These are phyloP conservation scores for Pascua guehoae DNA, from an alignment of 1,284 basidiomycete species.

Conservation along the genomic window DNA sequence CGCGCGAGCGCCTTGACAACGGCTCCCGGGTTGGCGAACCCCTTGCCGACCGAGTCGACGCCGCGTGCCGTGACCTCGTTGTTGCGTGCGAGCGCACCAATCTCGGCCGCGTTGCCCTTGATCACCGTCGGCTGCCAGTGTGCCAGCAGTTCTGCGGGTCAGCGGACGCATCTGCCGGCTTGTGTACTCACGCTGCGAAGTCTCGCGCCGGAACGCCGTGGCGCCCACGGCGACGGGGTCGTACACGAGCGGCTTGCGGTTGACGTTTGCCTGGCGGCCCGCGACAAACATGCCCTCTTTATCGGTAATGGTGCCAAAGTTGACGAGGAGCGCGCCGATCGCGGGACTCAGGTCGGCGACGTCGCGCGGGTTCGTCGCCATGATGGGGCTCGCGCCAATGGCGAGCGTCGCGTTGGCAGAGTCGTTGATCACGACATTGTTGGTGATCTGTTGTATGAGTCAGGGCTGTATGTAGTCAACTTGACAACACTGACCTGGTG, in stretches of 20 bases:
- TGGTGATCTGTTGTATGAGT: constrained; percentile 66
- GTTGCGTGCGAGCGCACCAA: constrained; percentile 70
- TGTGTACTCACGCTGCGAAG: constrained; percentile 47
- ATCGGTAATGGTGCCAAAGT: constrained; percentile 78
- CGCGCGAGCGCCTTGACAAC: constrained; percentile 70
- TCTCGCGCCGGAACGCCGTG: constrained; percentile 64
- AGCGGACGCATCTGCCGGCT: neutral
- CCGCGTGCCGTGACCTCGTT: constrained; percentile 77
- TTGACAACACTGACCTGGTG: constrained; percentile 63
- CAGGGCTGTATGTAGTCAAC: neutral
- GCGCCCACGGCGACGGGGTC: constrained; percentile 94
- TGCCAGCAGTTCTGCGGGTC: constrained; percentile 63
- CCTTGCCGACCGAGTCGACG: constrained; percentile 76
- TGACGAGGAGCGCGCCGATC: constrained; percentile 72
- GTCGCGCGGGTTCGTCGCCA: constrained; percentile 79
- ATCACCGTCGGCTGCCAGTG: constrained; percentile 85
- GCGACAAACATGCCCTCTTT: constrained; percentile 78
- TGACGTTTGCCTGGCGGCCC: constrained; percentile 66
- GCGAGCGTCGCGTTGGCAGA: constrained; percentile 89
- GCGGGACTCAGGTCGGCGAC: constrained; percentile 73
- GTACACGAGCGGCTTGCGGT: constrained; percentile 76
- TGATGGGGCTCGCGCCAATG: constrained; percentile 85
- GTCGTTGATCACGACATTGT: constrained; percentile 83
- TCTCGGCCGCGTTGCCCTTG: constrained; percentile 92
- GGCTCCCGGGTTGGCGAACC: constrained; percentile 68